phyloP scores from a whole-genome alignment of 805 yeast species.

The baker's yeast (Saccharomyces cerevisiae) region DNA sequence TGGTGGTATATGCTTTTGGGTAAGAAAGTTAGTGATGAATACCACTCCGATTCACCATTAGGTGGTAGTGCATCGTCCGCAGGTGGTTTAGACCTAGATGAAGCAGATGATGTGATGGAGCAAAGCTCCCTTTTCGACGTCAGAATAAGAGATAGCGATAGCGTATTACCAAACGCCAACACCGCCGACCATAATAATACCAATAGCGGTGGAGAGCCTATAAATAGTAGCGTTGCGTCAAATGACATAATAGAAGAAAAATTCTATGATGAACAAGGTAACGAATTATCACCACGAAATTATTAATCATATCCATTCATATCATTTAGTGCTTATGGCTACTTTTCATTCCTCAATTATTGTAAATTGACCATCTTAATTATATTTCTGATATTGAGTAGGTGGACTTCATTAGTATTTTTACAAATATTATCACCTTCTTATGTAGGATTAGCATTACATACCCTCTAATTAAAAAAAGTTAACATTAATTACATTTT shows the following conservation, averaged over 20 bases:
- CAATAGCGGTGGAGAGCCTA: conserved; percentile 5
- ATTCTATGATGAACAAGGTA: conserved; percentile 18
- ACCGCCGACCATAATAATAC: not conserved
- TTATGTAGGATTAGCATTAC: not conserved
- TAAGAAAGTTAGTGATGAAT: conserved; percentile 15
- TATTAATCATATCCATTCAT: conserved; percentile 5
- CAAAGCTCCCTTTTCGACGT: not conserved
- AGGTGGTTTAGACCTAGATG: not conserved
- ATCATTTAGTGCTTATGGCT: not conserved
- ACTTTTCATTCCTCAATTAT: not conserved
- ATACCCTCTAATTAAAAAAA: not conserved
- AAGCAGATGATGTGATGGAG: conserved; percentile 1
- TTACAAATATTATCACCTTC: not conserved
- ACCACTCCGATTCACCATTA: conserved; percentile 21
- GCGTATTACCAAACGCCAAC: not conserved
- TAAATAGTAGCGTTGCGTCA: conserved; percentile 7
- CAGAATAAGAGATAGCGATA: not conserved
- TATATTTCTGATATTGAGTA: not conserved
- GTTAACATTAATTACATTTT: not conserved
- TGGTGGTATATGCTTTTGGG: conserved; percentile 18
- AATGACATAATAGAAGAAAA: conserved; percentile 19
- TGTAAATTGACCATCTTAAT: not conserved
- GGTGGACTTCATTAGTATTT: not conserved
- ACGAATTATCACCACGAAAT: conserved; percentile 19
- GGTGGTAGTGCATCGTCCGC: conserved; percentile 8